A percentile compares a stretch with the other conserved stretches of the same genome.
Conservation (phyloP, 495 filamentous ascomycete species). For the Amniculicola lignicola region DNA sequence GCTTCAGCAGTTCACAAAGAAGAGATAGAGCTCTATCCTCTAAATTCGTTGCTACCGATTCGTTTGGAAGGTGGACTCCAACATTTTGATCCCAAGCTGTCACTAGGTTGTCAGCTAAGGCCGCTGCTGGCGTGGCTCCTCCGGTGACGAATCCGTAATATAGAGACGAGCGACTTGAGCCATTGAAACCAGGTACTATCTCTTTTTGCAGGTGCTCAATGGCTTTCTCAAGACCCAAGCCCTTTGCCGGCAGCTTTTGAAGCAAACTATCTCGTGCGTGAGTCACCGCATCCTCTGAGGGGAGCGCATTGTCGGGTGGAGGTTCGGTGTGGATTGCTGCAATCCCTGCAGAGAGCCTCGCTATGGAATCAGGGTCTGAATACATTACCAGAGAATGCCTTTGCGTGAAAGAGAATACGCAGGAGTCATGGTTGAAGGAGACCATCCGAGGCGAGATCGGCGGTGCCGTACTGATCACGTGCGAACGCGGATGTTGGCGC, state of each 20-base stretch:
- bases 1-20: slow-evolving; percentile 61
- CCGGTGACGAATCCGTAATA: slow-evolving; percentile 93
- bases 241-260: slow-evolving; percentile 42
- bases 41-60: slow-evolving; percentile 70
- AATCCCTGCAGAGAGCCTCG: slow-evolving; percentile 15
- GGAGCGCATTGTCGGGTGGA: slow-evolving; percentile 21
- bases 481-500: slow-evolving; percentile 8
- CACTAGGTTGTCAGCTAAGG: slow-evolving; percentile 79
- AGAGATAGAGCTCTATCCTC: slow-evolving; percentile 69
- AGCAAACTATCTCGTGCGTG: slow-evolving; percentile 30
- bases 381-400: no score
- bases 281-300: slow-evolving; percentile 19
- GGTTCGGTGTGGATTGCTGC: slow-evolving; percentile 11
- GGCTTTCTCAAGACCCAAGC: slow-evolving; percentile 47
- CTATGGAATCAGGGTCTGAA: slow-evolving; percentile 4
- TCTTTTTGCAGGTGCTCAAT: slow-evolving; percentile 54
- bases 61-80: slow-evolving; percentile 74
- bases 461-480: slow-evolving; percentile 15
- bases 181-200: slow-evolving; percentile 66
- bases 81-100: slow-evolving; percentile 78
- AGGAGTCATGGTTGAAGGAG: no score
- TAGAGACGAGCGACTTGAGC: slow-evolving; percentile 56
- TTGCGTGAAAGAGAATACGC: no score
- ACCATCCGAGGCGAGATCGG: no score
- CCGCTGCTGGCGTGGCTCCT: slow-evolving; percentile 72